phyloP scores from a whole-genome alignment of 2,329 filamentous ascomycete genomes.

The Macrophomina phaseolina region DNA sequence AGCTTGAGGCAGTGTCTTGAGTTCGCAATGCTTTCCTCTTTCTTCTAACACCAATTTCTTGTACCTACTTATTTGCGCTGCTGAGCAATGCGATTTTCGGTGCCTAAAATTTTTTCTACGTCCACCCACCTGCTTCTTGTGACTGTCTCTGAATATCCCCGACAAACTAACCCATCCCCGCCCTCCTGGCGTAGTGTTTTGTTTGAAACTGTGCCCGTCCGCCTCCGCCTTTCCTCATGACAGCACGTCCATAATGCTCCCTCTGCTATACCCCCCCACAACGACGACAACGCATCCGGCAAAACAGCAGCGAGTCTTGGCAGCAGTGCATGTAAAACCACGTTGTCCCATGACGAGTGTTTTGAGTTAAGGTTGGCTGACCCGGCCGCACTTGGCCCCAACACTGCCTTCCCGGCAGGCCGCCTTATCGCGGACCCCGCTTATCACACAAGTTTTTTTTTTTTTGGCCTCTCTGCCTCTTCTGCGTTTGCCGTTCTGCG shows the following conservation, averaged over 20 bases:
- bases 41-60: constrained; percentile 4
- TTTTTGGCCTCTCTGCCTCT: background rate
- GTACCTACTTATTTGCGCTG: constrained; percentile 21
- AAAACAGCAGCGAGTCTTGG: too few relatives aligned
- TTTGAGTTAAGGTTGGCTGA: constrained; percentile 12
- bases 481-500: background rate
- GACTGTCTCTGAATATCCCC: background rate
- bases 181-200: too few relatives aligned
- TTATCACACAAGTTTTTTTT: too few relatives aligned
- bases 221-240: too few relatives aligned
- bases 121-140: background rate
- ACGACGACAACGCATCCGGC: too few relatives aligned
- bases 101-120: background rate
- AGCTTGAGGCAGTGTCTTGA: background rate
- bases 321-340: too few relatives aligned
- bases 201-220: too few relatives aligned
- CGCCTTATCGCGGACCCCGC: background rate
- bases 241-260: too few relatives aligned
- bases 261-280: too few relatives aligned
- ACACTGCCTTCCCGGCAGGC: constrained; percentile 1
- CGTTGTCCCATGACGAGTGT: background rate
- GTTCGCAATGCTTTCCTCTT: background rate
- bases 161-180: too few relatives aligned
- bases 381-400: background rate
- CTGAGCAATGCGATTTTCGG: constrained; percentile 24